Evolutionary conservation across 352 stramenopile species (phyloP), one percentile per base, ranked within the genome.

Genomic region (Globisporangium cystogenes): DNA sequence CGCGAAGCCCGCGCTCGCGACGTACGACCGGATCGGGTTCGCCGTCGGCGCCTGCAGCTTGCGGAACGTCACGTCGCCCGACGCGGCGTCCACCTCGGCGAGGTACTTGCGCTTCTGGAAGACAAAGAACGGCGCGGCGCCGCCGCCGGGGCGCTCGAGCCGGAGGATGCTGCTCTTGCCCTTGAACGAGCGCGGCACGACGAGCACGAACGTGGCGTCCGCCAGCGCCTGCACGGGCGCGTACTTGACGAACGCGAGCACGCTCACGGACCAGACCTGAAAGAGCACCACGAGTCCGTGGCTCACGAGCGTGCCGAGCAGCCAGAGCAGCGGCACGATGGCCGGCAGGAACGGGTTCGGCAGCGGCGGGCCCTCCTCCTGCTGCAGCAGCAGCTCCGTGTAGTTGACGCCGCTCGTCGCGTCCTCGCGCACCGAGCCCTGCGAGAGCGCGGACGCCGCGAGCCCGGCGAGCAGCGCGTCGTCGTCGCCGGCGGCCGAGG

Each of bases 41-140:
- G 60, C 84, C 2, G 72, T 86, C 1, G 81, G 82, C 7, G 83
- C 77, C 48, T 81, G 79, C 7, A 95, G 60, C 64, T 95, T 93
- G 20, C 66, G 65, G 56, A 95, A 95, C 1, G 87, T 68, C n/a
- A 93, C 66, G 37, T 36, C 46, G 2, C 55, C 59, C 15, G 39
- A 27, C 5, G 70, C 70, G n/a, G 86, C 84, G 51, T 81, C 73
- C 14, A 66, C 48, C 43, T 87, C 73, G 1, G 79, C 81, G 6
- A 92, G 65, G 55, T 95, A 95, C 62, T 95, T 95, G 73, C 90
- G 82, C 68, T 93, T 95, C 59, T 95, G 85, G 56, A 95, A 95
- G 44, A 92, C 57, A 48, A 95, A 95, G 48, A 86, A 93, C 21
- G 74, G 71, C 3, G 66, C 65, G 4, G 61, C 61, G 2, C 67